phyloP scores from a whole-genome alignment of 305 asterid genomes.

The Solanum aculeatissimum region DNA sequence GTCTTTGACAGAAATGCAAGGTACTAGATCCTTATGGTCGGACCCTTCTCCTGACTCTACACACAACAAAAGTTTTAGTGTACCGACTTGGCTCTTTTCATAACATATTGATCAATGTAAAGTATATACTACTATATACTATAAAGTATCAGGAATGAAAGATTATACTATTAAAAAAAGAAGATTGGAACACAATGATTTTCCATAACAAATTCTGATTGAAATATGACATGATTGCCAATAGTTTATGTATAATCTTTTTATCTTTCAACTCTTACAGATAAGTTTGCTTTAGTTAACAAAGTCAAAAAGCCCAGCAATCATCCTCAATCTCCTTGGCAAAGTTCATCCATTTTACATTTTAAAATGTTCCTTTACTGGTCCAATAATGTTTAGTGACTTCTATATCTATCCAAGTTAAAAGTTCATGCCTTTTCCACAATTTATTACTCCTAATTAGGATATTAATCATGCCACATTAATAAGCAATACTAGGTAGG shows the following conservation, averaged over 20 bases:
- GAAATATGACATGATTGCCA: background rate
- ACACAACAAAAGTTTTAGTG: too few relatives aligned
- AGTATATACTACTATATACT: background rate
- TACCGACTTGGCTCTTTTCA: too few relatives aligned
- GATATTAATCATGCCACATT: background rate
- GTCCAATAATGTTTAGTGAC: background rate
- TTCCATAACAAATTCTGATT: background rate
- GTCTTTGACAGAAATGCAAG: too few relatives aligned
- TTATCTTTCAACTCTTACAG: background rate
- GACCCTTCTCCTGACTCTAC: too few relatives aligned
- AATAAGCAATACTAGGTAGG: background rate
- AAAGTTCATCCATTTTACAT: background rate
- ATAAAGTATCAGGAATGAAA: background rate
- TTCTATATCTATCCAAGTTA: background rate
- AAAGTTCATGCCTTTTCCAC: background rate
- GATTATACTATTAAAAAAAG: background rate
- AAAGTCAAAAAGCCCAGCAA: background rate
- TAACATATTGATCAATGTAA: background rate
- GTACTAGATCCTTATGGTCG: too few relatives aligned
- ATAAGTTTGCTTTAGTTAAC: background rate
- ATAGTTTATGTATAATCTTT: background rate
- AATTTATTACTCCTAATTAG: background rate
- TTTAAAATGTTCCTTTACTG: background rate
- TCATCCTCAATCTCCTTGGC: background rate
- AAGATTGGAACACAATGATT: background rate